A percentile compares a stretch with the other conserved stretches of the same genome.
Conservation (phyloP, 257 asterid genomes). For the Solanum gracilifrons region DNA sequence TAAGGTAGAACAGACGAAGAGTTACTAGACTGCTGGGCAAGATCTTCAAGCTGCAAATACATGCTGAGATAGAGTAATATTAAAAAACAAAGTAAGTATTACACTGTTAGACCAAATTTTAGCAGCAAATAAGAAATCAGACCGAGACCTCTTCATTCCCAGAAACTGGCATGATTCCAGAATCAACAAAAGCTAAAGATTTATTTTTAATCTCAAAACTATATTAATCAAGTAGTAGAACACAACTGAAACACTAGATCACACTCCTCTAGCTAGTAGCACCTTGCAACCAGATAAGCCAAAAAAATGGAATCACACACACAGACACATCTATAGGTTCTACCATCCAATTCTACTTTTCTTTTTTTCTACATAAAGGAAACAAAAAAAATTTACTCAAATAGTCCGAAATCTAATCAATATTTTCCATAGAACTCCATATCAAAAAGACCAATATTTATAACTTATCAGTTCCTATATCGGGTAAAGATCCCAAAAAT, state of each 20-base stretch:
- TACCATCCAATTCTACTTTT: not conserved
- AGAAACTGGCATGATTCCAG: not conserved
- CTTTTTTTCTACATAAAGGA: no score
- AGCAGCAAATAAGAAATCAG: not conserved
- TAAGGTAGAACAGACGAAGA: slow-evolving; percentile 51
- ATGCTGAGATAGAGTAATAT: not conserved
- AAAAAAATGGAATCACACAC: no score
- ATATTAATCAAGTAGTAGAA: not conserved
- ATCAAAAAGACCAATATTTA: not conserved
- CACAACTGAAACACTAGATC: slow-evolving; percentile 1
- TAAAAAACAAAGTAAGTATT: not conserved
- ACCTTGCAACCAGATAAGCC: not conserved
- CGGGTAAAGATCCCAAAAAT: no score
- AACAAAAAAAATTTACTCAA: not conserved
- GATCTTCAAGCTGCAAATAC: slow-evolving; percentile 33
- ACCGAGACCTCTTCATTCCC: not conserved
- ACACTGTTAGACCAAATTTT: not conserved
- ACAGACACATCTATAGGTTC: no score
- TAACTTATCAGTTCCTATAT: no score
- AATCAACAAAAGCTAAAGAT: not conserved
- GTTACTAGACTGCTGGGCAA: slow-evolving; percentile 32
- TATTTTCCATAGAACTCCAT: not conserved
- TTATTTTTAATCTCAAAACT: not conserved
- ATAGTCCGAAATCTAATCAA: not conserved
- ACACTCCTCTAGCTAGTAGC: not conserved